Conservation (phyloP, 2,329 filamentous ascomycete genomes). For the Cryphonectria carpinicola region DNA sequence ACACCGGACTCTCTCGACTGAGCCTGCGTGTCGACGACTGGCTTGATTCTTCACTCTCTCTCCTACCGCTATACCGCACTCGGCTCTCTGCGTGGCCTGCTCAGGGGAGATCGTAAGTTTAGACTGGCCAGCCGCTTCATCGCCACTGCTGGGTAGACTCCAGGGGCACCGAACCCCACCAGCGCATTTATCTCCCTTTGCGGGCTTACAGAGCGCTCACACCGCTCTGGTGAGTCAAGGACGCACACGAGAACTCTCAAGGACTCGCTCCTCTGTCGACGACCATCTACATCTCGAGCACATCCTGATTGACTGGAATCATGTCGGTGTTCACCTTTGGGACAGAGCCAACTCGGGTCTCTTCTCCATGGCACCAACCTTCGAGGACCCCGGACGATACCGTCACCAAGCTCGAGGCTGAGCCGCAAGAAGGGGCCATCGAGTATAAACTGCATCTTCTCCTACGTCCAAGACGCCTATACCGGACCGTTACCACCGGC, state of each 20-base stretch:
- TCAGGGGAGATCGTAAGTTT: background rate
- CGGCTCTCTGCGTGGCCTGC: background rate
- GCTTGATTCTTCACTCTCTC: background rate
- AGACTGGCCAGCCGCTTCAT: background rate
- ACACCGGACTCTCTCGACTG: background rate
- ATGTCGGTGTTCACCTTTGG: conserved; percentile 97
- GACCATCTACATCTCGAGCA: background rate
- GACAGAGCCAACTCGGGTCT: conserved; percentile 81
- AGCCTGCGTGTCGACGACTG: background rate
- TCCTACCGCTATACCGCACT: too few species aligned
- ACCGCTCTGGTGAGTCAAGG: conserved; percentile 18
- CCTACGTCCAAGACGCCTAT: conserved; percentile 71
- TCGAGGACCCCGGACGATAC: conserved; percentile 45
- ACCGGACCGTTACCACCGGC: conserved; percentile 70
- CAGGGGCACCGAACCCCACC: background rate
- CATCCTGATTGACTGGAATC: conserved; percentile 52
- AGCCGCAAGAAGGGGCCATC: conserved; percentile 91
- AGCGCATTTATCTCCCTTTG: conserved; percentile 8
- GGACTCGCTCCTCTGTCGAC: background rate
- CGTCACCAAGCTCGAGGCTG: conserved; percentile 79
- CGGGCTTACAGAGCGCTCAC: conserved; percentile 8
- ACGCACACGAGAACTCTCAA: background rate
- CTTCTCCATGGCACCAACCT: conserved; percentile 83
- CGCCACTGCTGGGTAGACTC: background rate
- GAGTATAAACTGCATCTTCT: conserved; percentile 97